Percentiles rank a stretch among this genome's conserved stretches.
These are phyloP conservation scores for Lactarius indigo DNA, from an alignment of 768 basidiomycete genomes.

Conservation along the genomic window DNA sequence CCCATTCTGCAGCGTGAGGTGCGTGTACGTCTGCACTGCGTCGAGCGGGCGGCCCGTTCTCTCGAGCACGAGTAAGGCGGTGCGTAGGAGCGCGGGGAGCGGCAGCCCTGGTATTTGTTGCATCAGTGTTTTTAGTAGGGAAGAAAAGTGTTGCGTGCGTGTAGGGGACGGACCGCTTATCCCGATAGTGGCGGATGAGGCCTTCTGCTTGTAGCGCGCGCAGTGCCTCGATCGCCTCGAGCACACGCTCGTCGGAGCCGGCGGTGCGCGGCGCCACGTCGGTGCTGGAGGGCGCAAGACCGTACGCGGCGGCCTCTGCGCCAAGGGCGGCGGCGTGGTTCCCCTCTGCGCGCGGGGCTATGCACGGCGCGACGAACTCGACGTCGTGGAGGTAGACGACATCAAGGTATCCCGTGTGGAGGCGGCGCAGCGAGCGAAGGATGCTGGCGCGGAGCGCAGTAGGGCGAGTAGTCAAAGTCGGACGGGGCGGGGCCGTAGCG, in stretches of 20 bases:
- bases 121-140: too few species aligned
- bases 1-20: conserved; percentile 71
- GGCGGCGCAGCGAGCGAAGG: conserved; percentile 57
- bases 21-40: conserved; percentile 75
- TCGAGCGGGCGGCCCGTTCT: conserved; percentile 58
- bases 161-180: conserved; percentile 59
- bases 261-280: conserved; percentile 33
- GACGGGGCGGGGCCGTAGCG: conserved; percentile 51
- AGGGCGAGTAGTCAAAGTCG: conserved; percentile 74
- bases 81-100: conserved; percentile 77
- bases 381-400: conserved; percentile 81
- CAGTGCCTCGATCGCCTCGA: conserved; percentile 65
- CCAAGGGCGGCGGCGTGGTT: conserved; percentile 54
- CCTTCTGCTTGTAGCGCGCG: conserved; percentile 70
- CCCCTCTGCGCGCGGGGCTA: conserved; percentile 49
- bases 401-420: conserved; percentile 78
- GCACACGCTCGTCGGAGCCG: conserved; percentile 66
- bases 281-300: conserved; percentile 55
- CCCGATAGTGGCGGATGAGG: conserved; percentile 65
- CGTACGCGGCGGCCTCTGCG: conserved; percentile 57
- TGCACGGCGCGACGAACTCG: conserved; percentile 63
- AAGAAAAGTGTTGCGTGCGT: too few species aligned
- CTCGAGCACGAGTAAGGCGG: conserved; percentile 62
- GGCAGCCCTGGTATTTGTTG: conserved; percentile 71
- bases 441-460: conserved; percentile 62